phyloP scores from a whole-genome alignment of 225 moss, liverwort and hornwort genomes.

The Pleurozium schreberi region DNA sequence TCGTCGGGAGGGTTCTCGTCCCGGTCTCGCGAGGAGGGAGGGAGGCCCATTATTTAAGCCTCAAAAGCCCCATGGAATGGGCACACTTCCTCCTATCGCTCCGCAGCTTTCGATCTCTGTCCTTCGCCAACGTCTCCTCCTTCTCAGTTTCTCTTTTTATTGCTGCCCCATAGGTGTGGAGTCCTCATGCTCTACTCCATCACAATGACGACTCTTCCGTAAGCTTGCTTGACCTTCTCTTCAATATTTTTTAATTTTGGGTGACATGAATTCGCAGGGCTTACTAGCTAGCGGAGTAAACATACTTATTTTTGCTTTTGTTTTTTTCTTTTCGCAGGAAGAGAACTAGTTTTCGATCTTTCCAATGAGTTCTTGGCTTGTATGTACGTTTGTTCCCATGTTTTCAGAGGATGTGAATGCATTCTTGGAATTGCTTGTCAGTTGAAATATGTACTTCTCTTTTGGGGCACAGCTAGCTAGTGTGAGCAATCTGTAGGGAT shows the following conservation, averaged over 20 bases:
- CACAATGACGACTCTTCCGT: neutral
- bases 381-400: neutral
- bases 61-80: accelerated
- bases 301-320: neutral
- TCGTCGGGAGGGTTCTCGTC: no score
- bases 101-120: neutral
- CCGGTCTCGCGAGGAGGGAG: neutral
- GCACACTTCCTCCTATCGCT: neutral
- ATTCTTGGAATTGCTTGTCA: neutral
- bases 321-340: neutral
- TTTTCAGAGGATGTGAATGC: neutral
- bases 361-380: neutral
- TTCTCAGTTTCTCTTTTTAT: no score
- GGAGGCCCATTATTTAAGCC: neutral
- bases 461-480: neutral
- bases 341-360: neutral
- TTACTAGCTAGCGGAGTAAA: no score
- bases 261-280: neutral
- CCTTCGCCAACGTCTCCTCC: no score
- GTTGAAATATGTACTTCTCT: neutral
- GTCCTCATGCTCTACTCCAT: neutral
- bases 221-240: neutral
- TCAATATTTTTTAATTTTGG: no score
- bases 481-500: neutral
- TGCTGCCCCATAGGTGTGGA: neutral